Conservation (phyloP, 2,329 filamentous ascomycete species). For the Nemania abortiva region DNA sequence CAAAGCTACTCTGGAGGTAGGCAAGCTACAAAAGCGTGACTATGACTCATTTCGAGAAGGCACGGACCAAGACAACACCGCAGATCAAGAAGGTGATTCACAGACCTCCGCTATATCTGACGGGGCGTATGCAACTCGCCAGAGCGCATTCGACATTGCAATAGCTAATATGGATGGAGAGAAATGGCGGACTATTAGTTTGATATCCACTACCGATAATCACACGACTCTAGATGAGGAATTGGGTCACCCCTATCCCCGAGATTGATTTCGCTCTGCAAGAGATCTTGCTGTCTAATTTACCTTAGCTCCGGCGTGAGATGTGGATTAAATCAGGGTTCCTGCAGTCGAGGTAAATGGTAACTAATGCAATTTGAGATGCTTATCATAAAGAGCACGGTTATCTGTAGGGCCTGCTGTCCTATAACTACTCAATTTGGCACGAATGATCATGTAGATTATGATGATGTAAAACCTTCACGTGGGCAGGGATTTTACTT, state of each 20-base stretch:
- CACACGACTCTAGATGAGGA: slow-evolving; percentile 55
- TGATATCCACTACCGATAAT: slow-evolving; percentile 57
- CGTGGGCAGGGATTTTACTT: too few species aligned
- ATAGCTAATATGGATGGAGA: slow-evolving; percentile 44
- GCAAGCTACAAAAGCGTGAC: neutral
- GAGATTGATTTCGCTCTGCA: neutral
- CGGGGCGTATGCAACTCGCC: slow-evolving; percentile 47
- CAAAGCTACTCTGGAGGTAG: neutral
- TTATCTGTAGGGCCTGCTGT: too few species aligned
- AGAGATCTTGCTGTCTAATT: neutral
- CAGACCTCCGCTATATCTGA: slow-evolving; percentile 51
- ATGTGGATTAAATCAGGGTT: too few species aligned
- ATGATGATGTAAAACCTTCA: too few species aligned
- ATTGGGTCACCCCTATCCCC: slow-evolving; percentile 43
- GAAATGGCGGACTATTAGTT: slow-evolving; percentile 45
- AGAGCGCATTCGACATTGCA: slow-evolving; percentile 50
- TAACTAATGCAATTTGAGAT: too few species aligned
- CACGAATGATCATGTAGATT: too few species aligned
- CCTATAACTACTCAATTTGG: too few species aligned
- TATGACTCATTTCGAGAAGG: neutral
- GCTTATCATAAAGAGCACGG: too few species aligned
- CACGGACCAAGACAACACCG: slow-evolving; percentile 42
- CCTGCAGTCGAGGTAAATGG: too few species aligned
- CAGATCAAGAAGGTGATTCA: slow-evolving; percentile 45
- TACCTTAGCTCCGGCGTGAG: too few species aligned